Base-by-base conservation (phyloP, 176 grass and related monocot species). In the Ensete ventricosum region DNA sequence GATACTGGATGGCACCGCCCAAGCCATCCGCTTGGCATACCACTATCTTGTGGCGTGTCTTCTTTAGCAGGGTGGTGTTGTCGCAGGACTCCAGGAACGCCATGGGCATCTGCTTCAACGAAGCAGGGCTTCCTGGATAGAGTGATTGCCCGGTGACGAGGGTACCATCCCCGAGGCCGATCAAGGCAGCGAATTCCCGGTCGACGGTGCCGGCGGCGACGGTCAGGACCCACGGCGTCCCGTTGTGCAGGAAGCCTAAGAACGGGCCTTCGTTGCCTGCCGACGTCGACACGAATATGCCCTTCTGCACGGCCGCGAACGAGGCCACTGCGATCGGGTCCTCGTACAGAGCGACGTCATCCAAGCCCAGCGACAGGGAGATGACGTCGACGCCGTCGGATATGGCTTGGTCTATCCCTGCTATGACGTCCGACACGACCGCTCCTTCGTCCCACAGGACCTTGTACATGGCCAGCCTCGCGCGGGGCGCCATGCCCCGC, bases 381-480 rank as follows among this genome's bases (percentile, higher is more conserved):
- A 97, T 54, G 9, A 97, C 77, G 72, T 93, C 90, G 26, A 92
- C 90, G 52, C 93, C 93, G 8, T 97, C 90, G 2, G 85, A 71
- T 77, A 97, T 92, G 27, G 93, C 93, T 58, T 81, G 71, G 79
- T 97, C 93, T 0, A 97, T 86, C 24, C 80, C 93, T 29, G 88
- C 90, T 17, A 93, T 54, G 25, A 97, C 60, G 82, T 97, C 93
- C 13, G 90, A 97, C 20, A 27, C 4, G 71, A 71, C 78, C 16
- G 17, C 9, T 9, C 87, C 89, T 10, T 84, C 83, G 13, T 84
- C 75, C 81, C 85, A 92, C 64, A 85, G 64, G 0, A 84, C 86
- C 75, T 97, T 97, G 85, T 97, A 97, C 59, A 92, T 13, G 6
- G 93, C 93, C 29, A 97, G 76, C 76, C 82, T 71, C 11, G 93